Base-by-base conservation (phyloP, 306 rosid genomes). In the Prunus mira region DNA sequence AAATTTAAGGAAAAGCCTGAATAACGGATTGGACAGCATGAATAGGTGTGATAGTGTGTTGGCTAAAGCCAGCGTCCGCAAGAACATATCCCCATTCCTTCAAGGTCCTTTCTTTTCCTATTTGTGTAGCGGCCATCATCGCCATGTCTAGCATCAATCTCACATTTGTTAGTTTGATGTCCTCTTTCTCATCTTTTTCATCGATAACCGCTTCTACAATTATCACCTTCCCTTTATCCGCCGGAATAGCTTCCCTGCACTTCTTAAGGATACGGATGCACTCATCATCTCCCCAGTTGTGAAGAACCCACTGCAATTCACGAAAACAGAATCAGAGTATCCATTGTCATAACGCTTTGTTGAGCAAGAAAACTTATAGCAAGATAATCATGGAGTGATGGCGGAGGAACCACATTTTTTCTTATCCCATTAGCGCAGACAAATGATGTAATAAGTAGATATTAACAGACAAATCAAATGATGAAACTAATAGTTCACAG, bases 241-340 rank as follows among this genome's bases (percentile, higher is more conserved):
- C 55, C 2, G 90, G 80, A 50, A 89, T 76, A 0, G 88, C 89
- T 69, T 84, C 89, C 76, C 72, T 84, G 24, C 91, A 91, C 0
- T 74, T 89, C 55, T 81, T 86, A 11, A 91, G 83, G 60, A 86
- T 87, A n/a, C 67, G 4, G n/a, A 87, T 87, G 81, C 97, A 91
- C 55, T 91, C 91, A 18, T 86, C 73, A 5, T 91, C 96, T 1
- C 77, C 81, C 93, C 93, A 86, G 2, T 87, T 89, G 77, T 87
- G 93, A 78, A 91, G 81, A 68, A 89, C 88, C 85, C 72, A 78
- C 92, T 87, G 28, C 70, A 52, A 18, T 15, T 14, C 12, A 51
- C 12, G 12, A 46, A 41, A 5, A 24, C 57, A 66, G 9, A 14
- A 56, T n/a, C 0, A 47, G 0, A 28, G 32, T 28, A 28, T 28